Evolutionary conservation across 805 yeast genomes (phyloP).

Genomic region (Citeromyces nyonsensis): DNA sequence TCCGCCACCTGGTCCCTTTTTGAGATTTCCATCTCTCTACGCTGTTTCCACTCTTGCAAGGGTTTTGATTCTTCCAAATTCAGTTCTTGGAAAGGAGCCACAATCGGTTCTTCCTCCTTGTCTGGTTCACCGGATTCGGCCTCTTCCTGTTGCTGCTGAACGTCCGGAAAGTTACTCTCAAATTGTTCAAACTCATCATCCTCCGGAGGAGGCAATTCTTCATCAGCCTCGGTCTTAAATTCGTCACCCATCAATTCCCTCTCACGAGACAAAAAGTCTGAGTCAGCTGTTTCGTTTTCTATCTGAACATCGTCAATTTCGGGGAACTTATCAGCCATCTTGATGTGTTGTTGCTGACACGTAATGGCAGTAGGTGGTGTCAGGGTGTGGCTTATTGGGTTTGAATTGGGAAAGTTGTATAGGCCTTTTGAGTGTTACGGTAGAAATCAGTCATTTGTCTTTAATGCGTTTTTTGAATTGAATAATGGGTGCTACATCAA

Average conservation of each 20-base stretch:
- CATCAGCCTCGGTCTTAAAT: conserved; percentile 51
- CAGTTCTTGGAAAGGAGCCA: conserved; percentile 18
- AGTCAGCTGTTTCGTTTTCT: conserved; percentile 13
- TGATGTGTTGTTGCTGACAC: conserved; percentile 1
- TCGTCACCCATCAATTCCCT: conserved; percentile 56
- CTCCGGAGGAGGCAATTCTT: conserved; percentile 21
- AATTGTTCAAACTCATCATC: conserved; percentile 39
- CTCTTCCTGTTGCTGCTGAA: conserved; percentile 15
- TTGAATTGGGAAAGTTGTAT: too few species aligned
- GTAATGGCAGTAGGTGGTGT: not conserved
- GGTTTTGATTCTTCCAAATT: conserved; percentile 38
- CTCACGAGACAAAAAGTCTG: conserved; percentile 57
- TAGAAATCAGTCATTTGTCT: too few species aligned
- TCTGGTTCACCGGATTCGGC: conserved; percentile 3
- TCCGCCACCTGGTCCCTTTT: conserved; percentile 64
- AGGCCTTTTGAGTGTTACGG: too few species aligned
- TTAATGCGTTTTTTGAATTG: too few species aligned
- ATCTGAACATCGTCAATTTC: conserved; percentile 34
- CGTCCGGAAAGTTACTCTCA: conserved; percentile 51
- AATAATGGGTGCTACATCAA: too few species aligned
- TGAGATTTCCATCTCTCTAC: conserved; percentile 62
- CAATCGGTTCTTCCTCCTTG: conserved; percentile 3
- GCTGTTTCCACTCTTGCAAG: conserved; percentile 65
- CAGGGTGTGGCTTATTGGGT: not conserved
- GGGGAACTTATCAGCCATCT: conserved; percentile 68